phyloP scores from a whole-genome alignment of 116 monocot species.

The Cymodocea nodosa region DNA sequence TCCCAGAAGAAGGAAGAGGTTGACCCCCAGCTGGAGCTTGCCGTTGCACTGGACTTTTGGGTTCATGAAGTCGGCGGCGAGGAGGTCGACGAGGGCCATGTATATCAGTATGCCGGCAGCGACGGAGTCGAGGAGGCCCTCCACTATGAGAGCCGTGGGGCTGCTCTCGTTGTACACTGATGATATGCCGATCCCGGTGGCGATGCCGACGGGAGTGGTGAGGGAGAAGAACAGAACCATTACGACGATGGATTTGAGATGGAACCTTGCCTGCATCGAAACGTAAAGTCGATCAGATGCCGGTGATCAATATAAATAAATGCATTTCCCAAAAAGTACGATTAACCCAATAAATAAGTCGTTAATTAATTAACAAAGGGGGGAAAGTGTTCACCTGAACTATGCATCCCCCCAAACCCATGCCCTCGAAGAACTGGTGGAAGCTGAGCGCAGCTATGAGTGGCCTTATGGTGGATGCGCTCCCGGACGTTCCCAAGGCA shows the following conservation, averaged over 20 bases:
- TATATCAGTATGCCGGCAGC: constrained; percentile 57
- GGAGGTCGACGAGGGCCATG: constrained; percentile 51
- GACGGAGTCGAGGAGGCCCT: constrained; percentile 38
- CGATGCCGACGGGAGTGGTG: constrained; percentile 60
- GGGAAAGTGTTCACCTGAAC: too few species aligned
- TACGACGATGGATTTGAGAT: not conserved
- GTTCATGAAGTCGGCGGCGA: constrained; percentile 44
- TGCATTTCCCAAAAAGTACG: too few species aligned
- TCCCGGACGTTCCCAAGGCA: constrained; percentile 17
- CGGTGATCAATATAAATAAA: too few species aligned
- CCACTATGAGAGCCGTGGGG: constrained; percentile 54
- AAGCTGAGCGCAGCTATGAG: constrained; percentile 25
- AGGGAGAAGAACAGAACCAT: constrained; percentile 56
- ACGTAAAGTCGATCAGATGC: too few species aligned
- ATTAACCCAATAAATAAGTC: too few species aligned
- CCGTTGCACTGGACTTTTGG: constrained; percentile 33
- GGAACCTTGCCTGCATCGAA: constrained; percentile 8
- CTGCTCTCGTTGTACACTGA: constrained; percentile 46
- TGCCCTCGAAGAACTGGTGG: constrained; percentile 43
- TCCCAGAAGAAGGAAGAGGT: constrained; percentile 33
- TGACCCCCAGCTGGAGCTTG: constrained; percentile 22
- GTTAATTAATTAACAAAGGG: too few species aligned
- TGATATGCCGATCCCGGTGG: constrained; percentile 40
- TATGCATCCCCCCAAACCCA: constrained; percentile 16
- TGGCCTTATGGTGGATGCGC: constrained; percentile 17